These are phyloP conservation scores for Termitomyces sp. DNA, from an alignment of 768 basidiomycete genomes.

Conservation along the genomic window DNA sequence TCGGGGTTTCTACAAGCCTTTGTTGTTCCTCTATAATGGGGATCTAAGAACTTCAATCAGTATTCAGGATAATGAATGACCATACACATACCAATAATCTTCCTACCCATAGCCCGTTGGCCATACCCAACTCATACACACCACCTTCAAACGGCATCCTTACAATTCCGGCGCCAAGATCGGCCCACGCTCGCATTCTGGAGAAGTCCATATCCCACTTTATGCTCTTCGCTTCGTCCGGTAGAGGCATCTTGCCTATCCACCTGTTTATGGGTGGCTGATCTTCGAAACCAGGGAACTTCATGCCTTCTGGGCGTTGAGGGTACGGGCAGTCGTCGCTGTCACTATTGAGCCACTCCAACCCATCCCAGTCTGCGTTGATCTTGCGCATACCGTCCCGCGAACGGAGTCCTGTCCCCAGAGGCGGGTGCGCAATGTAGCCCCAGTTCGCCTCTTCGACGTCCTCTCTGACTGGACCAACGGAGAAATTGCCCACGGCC, in stretches of 20 bases:
- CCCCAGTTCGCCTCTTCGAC: constrained; percentile 49
- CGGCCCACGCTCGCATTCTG: constrained; percentile 36
- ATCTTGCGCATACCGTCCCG: neutral
- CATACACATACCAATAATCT: constrained; percentile 43
- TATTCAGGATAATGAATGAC: neutral
- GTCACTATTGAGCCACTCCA: neutral
- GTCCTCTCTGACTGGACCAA: constrained; percentile 52
- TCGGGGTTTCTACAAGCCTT: constrained; percentile 9
- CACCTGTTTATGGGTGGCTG: constrained; percentile 3
- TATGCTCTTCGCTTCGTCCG: constrained; percentile 21
- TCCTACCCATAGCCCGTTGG: constrained; percentile 53
- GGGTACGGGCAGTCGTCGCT: neutral
- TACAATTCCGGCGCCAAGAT: constrained; percentile 10
- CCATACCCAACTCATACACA: constrained; percentile 39
- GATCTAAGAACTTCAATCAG: constrained; percentile 15
- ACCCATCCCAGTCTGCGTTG: neutral
- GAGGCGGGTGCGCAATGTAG: constrained; percentile 24
- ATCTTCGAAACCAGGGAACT: neutral
- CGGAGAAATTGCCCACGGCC: constrained; percentile 16
- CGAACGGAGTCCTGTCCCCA: constrained; percentile 5
- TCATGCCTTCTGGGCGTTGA: neutral
- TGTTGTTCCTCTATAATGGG: constrained; percentile 14
- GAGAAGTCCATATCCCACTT: constrained; percentile 51
- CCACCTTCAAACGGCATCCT: constrained; percentile 12
- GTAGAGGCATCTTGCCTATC: constrained; percentile 11